Base-by-base conservation (phyloP, 345 rosid species). In the Moringa oleifera region DNA sequence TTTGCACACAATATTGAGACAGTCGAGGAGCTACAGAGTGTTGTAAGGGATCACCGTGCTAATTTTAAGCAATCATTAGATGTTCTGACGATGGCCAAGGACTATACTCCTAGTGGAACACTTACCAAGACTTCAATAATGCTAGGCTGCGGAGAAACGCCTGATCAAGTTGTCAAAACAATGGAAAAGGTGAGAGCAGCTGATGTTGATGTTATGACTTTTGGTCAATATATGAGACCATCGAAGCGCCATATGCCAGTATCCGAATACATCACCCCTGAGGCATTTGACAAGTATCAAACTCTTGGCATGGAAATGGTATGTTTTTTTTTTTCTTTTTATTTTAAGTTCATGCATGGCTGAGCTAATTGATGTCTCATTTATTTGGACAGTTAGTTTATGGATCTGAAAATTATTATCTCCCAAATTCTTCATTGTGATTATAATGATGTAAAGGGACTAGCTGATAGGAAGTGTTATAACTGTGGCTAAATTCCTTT, bases 121-220 rank as follows among this genome's bases (percentile, higher is more conserved):
- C 84, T 91, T 24, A 87, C 97, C 37, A 95, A 95, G 83, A 91
- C 97, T 25, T 95, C 99, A 0, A 69, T 95, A 66, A 95, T 95
- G 99, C 74, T 95, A 56, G 97, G 99, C 41, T 95, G 99, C 65
- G 99, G 97, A 22, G 97, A 95, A 75, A 91, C 96, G n/a, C 96
- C 97, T 61, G 95, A 82, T 50, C 99, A 95, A 72, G 91, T 95
- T 64, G 69, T 89, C 54, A 83, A 75, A 59, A 88, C 97, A 8
- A 95, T 91, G 97, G 93, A 91, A 79, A 91, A 84, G 71, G 99
- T 95, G 59, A 84, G 91, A 78, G 93, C 82, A 20, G 96, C 96
- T n/a, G 96, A 95, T 66, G 90, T 91, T 63, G 97, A 95, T 58
- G 99, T 95, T n/a, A 95, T 95, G 83, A 95, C 99, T 2, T 91